A percentile compares a stretch with the other conserved stretches of the same genome.
Evolutionary conservation across 352 stramenopile genomes (phyloP).

Genomic region (Phytophthora quininea): DNA sequence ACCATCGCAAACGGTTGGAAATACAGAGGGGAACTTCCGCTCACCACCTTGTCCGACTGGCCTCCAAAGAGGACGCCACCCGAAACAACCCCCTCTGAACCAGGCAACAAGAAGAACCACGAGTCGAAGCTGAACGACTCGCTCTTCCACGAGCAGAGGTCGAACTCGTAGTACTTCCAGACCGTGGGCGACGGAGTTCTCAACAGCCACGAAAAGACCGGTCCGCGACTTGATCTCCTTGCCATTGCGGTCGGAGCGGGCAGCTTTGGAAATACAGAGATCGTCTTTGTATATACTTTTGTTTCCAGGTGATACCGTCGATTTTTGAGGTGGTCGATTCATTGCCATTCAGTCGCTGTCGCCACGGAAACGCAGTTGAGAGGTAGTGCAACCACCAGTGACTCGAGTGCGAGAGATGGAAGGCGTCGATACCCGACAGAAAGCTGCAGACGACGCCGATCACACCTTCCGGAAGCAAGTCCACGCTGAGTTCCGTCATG

Average conservation of each 20-base stretch:
- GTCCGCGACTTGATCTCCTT: background rate
- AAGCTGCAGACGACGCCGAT: background rate
- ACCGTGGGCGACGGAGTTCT: background rate
- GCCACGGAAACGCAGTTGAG: background rate
- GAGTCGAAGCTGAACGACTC: slow-evolving; percentile 8
- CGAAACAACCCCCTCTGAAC: background rate
- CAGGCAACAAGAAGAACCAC: slow-evolving; percentile 13
- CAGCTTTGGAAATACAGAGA: background rate
- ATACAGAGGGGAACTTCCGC: slow-evolving; percentile 1
- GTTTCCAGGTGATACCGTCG: background rate
- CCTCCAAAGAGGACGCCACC: slow-evolving; percentile 10
- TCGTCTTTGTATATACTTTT: background rate
- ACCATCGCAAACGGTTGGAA: background rate
- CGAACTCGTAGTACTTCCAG: too few relatives aligned
- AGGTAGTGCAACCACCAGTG: background rate
- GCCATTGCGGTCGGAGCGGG: background rate
- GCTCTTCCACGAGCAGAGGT: background rate
- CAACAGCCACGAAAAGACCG: background rate
- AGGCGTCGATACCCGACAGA: slow-evolving; percentile 19
- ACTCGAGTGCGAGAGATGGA: slow-evolving; percentile 31
- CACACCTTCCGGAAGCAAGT: too few relatives aligned
- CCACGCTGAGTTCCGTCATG: too few relatives aligned
- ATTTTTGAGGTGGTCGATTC: background rate
- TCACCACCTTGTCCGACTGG: slow-evolving; percentile 4
- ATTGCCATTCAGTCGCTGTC: too few relatives aligned